Percentiles rank a stretch among this genome's conserved stretches.
phyloP scores from a whole-genome alignment of 2,329 filamentous ascomycete species.

The Trichoderma hamatum region DNA sequence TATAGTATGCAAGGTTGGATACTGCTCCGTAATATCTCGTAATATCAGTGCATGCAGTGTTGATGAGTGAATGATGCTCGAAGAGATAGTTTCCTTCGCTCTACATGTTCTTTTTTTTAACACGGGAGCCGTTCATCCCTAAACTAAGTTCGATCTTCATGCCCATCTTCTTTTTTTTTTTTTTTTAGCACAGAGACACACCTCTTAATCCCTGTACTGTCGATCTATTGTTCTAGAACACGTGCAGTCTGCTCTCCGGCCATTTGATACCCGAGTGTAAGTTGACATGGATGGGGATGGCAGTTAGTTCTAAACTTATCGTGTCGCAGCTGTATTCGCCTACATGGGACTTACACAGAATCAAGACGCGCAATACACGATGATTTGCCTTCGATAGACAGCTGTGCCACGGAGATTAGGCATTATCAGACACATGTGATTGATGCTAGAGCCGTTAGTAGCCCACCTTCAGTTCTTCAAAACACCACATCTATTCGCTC shows the following conservation, averaged over 20 bases:
- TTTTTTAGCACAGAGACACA: neutral
- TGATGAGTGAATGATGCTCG: neutral
- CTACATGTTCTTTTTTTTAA: neutral
- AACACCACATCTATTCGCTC: neutral
- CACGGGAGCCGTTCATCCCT: neutral
- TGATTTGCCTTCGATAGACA: neutral
- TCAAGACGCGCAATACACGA: neutral
- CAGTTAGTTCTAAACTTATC: neutral
- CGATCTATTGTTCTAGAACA: neutral
- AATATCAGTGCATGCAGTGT: neutral
- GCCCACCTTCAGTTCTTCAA: neutral
- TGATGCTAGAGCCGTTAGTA: neutral
- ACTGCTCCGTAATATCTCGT: neutral
- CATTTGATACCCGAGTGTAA: neutral
- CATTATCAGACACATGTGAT: neutral
- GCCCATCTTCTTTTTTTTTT: neutral
- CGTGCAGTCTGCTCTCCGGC: neutral
- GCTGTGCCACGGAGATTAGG: neutral
- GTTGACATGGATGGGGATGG: neutral
- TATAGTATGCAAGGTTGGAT: neutral
- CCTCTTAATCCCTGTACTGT: neutral
- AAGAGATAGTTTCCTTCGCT: neutral
- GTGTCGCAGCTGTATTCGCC: neutral
- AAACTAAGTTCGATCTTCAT: neutral
- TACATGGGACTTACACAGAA: neutral